Conservation (phyloP, 2,329 filamentous ascomycete genomes). For the Samsoniella hepiali region DNA sequence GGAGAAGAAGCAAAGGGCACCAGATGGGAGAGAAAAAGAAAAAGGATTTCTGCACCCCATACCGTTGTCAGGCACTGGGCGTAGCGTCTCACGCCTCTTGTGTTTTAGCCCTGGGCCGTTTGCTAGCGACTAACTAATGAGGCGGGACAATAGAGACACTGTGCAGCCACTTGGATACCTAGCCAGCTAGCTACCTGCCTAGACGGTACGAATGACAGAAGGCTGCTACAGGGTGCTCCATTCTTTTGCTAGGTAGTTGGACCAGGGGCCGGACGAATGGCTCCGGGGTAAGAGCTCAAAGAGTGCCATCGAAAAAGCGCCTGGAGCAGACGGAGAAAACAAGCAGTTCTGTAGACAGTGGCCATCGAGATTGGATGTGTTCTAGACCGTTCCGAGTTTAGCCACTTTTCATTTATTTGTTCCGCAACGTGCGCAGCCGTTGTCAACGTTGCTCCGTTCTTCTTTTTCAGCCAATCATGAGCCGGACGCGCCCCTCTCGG, state of each 20-base stretch:
- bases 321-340: background rate
- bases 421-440: background rate
- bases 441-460: background rate
- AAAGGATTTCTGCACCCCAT: background rate
- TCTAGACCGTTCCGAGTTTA: conserved; percentile 16
- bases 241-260: background rate
- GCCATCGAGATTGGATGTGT: conserved; percentile 14
- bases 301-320: background rate
- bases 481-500: background rate
- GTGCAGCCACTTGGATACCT: too few relatives aligned
- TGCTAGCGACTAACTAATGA: too few relatives aligned
- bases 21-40: background rate
- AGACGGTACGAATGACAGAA: background rate
- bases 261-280: background rate
- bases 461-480: background rate
- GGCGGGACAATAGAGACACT: too few relatives aligned
- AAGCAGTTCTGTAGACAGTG: background rate
- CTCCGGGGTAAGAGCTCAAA: background rate
- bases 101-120: too few relatives aligned
- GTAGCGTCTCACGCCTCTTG: background rate
- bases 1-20: background rate
- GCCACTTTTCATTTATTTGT: conserved; percentile 3
- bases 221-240: background rate
- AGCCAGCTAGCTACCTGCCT: too few relatives aligned
- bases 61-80: background rate